Conservation (phyloP, 179 eudicot species). For the Beta macrorhiza region DNA sequence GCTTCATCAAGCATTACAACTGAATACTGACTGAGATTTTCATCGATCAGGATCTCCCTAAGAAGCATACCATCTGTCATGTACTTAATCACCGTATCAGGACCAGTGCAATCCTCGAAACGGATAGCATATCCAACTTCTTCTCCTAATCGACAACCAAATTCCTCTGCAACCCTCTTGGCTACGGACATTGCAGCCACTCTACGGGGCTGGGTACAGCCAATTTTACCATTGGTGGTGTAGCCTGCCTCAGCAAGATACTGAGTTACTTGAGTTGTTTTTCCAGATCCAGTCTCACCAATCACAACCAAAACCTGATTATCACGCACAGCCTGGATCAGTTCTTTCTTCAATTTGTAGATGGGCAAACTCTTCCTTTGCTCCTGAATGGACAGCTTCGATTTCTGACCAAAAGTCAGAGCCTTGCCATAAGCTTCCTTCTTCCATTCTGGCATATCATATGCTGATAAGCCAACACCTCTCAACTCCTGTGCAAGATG, state of each 20-base stretch:
- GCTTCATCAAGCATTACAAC: slow-evolving; percentile 98
- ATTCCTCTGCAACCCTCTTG: slow-evolving; percentile 91
- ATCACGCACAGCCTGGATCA: slow-evolving; percentile 77
- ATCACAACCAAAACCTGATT: slow-evolving; percentile 87
- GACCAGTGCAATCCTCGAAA: slow-evolving; percentile 91
- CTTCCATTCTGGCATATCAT: slow-evolving; percentile 97
- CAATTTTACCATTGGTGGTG: slow-evolving; percentile 71
- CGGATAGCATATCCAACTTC: slow-evolving; percentile 97
- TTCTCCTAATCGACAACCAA: slow-evolving; percentile 91
- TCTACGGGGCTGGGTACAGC: slow-evolving; percentile 96
- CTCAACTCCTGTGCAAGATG: slow-evolving; percentile 95
- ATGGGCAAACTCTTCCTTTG: slow-evolving; percentile 95
- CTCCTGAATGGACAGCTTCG: slow-evolving; percentile 87
- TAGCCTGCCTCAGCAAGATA: slow-evolving; percentile 54
- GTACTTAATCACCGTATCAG: slow-evolving; percentile 87
- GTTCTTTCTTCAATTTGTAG: slow-evolving; percentile 78
- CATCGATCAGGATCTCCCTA: slow-evolving; percentile 78
- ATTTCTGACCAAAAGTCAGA: slow-evolving; percentile 82
- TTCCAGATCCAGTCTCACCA: slow-evolving; percentile 54
- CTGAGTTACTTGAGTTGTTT: slow-evolving; percentile 51
- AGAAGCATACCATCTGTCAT: slow-evolving; percentile 99
- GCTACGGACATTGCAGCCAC: slow-evolving; percentile 98
- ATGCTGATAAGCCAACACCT: slow-evolving; percentile 91
- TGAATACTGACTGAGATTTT: slow-evolving; percentile 74
- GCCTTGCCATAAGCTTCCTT: slow-evolving; percentile 90